Conservation (phyloP, 495 filamentous ascomycete genomes). For the Annulohypoxylon maeteangense region DNA sequence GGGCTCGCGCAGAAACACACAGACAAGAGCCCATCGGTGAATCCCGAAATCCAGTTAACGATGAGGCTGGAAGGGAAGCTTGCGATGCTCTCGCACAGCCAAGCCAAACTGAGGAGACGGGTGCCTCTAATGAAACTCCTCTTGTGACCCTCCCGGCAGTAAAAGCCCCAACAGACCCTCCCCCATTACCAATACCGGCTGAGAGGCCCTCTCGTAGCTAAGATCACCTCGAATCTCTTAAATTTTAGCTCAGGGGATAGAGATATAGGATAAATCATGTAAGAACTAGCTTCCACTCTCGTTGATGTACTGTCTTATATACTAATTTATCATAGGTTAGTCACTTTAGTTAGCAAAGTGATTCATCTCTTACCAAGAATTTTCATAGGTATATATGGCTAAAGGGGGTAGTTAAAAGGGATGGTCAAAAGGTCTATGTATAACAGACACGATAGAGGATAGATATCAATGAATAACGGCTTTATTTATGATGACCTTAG, state of each 20-base stretch:
- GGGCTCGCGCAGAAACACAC: neutral
- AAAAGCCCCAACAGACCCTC: neutral
- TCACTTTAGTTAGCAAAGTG: neutral
- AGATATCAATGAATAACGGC: neutral
- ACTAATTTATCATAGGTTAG: neutral
- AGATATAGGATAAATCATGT: neutral
- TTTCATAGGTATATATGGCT: neutral
- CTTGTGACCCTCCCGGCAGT: neutral
- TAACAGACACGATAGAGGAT: too few relatives aligned
- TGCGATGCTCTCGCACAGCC: neutral
- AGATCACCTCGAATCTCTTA: neutral
- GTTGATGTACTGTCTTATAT: neutral
- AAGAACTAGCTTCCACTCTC: neutral
- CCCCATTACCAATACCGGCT: neutral
- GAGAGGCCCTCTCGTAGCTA: neutral
- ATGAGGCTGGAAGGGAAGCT: neutral
- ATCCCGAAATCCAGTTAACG: neutral
- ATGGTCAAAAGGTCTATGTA: neutral
- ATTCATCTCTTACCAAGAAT: neutral
- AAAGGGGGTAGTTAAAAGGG: neutral
- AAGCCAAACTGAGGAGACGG: neutral
- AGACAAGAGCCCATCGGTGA: neutral
- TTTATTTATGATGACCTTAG: neutral
- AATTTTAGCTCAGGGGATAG: neutral
- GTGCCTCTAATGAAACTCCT: neutral